These are phyloP conservation scores for Ophiocordyceps sinensis DNA, from an alignment of 2,329 filamentous ascomycete species.

Conservation along the genomic window DNA sequence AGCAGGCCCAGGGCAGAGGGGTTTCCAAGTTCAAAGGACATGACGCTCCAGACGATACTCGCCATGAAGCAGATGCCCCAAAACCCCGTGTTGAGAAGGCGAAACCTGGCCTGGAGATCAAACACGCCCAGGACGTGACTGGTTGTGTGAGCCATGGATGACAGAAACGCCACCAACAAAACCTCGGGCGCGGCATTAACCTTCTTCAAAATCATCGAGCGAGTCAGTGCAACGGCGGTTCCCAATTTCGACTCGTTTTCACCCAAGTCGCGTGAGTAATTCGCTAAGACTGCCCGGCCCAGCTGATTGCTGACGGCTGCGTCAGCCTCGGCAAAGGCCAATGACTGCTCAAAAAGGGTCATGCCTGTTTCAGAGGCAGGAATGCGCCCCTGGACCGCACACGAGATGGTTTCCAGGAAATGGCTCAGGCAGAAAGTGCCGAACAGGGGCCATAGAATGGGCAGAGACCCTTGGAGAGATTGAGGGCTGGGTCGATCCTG, in stretches of 20 bases:
- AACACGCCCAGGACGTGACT: constrained; percentile 74
- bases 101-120: constrained; percentile 61
- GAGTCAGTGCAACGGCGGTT: constrained; percentile 33
- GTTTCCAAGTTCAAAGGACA: constrained; percentile 47
- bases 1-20: constrained; percentile 51
- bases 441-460: constrained; percentile 62
- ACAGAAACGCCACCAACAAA: constrained; percentile 74
- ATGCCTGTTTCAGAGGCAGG: constrained; percentile 81
- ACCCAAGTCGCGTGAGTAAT: constrained; percentile 25
- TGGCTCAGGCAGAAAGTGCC: constrained; percentile 59
- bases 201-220: constrained; percentile 56
- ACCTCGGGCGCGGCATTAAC: constrained; percentile 87
- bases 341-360: constrained; percentile 90
- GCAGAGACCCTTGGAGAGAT: constrained; percentile 62
- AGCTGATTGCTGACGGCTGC: constrained; percentile 71
- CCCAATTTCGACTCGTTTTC: constrained; percentile 8
- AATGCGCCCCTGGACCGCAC: constrained; percentile 70
- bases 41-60: constrained; percentile 65
- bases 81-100: constrained; percentile 75
- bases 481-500: constrained; percentile 33
- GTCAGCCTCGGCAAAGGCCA: constrained; percentile 93
- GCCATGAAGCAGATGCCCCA: constrained; percentile 88
- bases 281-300: constrained; percentile 50
- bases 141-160: constrained; percentile 72
- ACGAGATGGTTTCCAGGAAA: constrained; percentile 78